Evolutionary conservation across 306 rosid genomes (phyloP), one percentile per base, ranked within the genome.

Genomic region (Pueraria montana): DNA sequence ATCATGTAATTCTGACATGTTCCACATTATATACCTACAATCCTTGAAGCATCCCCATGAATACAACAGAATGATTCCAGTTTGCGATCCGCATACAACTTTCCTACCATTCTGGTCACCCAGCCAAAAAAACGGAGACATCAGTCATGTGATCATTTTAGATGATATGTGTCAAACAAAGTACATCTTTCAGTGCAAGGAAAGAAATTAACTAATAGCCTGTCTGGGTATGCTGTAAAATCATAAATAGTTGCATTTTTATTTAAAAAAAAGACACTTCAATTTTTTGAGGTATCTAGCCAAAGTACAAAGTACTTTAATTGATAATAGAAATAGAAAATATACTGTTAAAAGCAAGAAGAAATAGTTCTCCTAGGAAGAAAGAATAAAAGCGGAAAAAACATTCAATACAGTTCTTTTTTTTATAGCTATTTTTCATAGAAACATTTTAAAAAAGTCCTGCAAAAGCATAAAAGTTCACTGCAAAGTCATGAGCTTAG

Each of bases 11-110:
- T 21, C 76, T 40, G 67, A 63, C 32, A 72, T 27, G 11, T 59
- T 78, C 75, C 38, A 83, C 43, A 24, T 34, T 34, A 42, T 8
- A 63, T 80, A 95, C 98, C 98, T 95, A 86, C 97, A 92, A 83
- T 95, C 97, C 89, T 89, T 89, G 92, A 93, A 92, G 90, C 72
- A 91, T 56, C 97, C 98, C 97, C 98, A 95, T 8, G 98, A 91
- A 83, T 95, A 95, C 74, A 95, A 81, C 26, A 95, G 83, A 11
- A 95, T 67, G 72, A 82, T 84, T 83, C 97, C 98, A 83, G 81
- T 81, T 84, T 95, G 98, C 72, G 98, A 87, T 77, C 94, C 96
- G 26, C 98, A 95, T 64, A 95, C 88, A 79, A 95, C 91, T 88
- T 93, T 95, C 73, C 92, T 88, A 63, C 98, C 98, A 83, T 91